Evolutionary conservation across 495 filamentous ascomycete species (phyloP).

Genomic region (Penicillium riverlandense): DNA sequence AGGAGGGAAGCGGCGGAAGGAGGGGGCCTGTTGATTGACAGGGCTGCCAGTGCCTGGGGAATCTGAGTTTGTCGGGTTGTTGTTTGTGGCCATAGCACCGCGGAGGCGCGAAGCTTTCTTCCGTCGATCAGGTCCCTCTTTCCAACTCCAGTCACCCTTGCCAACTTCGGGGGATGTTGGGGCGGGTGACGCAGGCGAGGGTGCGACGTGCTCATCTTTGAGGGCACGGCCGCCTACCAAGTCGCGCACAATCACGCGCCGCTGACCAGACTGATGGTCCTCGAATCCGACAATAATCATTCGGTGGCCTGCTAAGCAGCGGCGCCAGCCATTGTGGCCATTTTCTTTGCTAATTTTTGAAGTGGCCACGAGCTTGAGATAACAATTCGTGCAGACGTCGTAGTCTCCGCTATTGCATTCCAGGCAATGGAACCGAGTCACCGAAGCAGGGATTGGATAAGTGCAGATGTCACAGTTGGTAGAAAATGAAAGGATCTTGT

Average conservation of each 20-base stretch:
- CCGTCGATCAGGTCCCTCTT: conserved; percentile 38
- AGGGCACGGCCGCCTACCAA: conserved; percentile 64
- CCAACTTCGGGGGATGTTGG: conserved; percentile 21
- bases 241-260: conserved; percentile 53
- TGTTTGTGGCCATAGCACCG: conserved; percentile 1
- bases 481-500: conserved; percentile 55
- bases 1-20: conserved; percentile 51
- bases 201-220: conserved; percentile 42
- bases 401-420: conserved; percentile 68
- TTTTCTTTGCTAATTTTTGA: conserved; percentile 64
- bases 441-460: conserved; percentile 57
- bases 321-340: conserved; percentile 70
- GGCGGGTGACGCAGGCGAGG: conserved; percentile 9
- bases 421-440: conserved; percentile 68
- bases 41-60: conserved; percentile 5
- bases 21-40: conserved; percentile 2
- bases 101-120: conserved; percentile 41
- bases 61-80: conserved; percentile 1
- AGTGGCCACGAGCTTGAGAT: conserved; percentile 51
- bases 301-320: conserved; percentile 71
- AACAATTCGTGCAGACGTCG: conserved; percentile 76
- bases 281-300: conserved; percentile 76
- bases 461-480: conserved; percentile 71
- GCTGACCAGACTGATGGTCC: conserved; percentile 50
- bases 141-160: conserved; percentile 43